Percentiles rank a stretch among this genome's conserved stretches.
Conservation (phyloP, 78 protist genomes). For the Andalucia godoyi region DNA sequence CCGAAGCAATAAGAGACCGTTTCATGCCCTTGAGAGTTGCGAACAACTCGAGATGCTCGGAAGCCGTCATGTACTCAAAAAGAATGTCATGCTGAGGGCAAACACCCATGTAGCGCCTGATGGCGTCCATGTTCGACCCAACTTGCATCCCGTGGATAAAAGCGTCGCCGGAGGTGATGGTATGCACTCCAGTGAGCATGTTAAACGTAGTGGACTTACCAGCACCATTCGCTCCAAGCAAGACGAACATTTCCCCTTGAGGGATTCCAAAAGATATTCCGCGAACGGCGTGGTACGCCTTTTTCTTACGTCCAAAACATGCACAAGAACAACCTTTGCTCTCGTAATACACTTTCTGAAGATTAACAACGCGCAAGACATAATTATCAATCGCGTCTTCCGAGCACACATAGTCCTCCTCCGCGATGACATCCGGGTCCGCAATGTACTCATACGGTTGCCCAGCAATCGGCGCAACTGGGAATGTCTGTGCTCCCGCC, state of each 20-base stretch:
- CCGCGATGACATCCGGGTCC: not conserved
- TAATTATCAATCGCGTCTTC: no score
- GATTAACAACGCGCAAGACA: no score
- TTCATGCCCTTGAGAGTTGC: constrained; percentile 51
- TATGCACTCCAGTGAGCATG: constrained; percentile 58
- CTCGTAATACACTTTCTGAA: no score
- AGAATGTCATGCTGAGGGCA: constrained; percentile 79
- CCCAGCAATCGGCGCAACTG: no score
- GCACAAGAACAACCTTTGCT: no score
- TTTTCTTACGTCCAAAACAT: no score
- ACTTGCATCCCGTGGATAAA: constrained; percentile 19
- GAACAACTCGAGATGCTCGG: constrained; percentile 61
- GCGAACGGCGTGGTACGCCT: constrained; percentile 9
- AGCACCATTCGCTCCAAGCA: constrained; percentile 83
- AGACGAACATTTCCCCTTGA: constrained; percentile 9
- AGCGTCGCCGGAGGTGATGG: constrained; percentile 52
- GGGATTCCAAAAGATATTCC: not conserved
- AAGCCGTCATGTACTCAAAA: constrained; percentile 51
- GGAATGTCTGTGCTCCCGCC: no score
- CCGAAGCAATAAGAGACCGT: no score
- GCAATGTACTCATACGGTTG: no score
- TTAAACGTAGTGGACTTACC: constrained; percentile 78
- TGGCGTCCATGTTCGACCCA: not conserved
- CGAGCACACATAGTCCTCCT: not conserved
- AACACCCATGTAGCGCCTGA: constrained; percentile 58